Conservation (phyloP, 2,329 filamentous ascomycete species). For the Colletotrichum scovillei region DNA sequence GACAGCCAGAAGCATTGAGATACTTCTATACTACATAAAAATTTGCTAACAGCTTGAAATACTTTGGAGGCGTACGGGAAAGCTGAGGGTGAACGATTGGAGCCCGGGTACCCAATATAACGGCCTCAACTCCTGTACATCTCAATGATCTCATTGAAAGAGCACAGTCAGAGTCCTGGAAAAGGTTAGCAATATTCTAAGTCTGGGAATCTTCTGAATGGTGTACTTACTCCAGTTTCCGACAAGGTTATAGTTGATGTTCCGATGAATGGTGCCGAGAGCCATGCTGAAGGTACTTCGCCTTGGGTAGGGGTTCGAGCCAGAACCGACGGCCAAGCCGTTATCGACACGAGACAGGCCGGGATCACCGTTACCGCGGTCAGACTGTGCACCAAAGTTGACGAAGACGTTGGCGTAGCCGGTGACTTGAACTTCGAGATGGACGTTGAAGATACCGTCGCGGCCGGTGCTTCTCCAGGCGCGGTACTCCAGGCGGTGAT, state of each 20-base stretch:
- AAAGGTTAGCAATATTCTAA: too few species aligned
- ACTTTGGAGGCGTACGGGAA: too few species aligned
- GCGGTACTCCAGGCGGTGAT: background rate
- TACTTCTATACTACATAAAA: too few species aligned
- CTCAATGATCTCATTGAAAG: too few species aligned
- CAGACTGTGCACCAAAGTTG: background rate
- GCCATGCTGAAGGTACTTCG: background rate
- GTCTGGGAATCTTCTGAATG: too few species aligned
- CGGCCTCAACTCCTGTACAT: too few species aligned
- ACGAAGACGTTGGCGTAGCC: background rate
- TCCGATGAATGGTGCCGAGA: background rate
- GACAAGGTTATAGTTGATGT: background rate
- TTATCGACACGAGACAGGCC: background rate
- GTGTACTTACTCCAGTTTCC: background rate
- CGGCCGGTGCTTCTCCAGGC: background rate
- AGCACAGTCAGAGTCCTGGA: too few species aligned
- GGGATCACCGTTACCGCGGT: background rate
- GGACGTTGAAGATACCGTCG: background rate
- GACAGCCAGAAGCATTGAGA: too few species aligned
- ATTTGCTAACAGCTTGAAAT: too few species aligned
- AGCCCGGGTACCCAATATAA: too few species aligned
- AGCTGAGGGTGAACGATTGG: too few species aligned
- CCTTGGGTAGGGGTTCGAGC: background rate
- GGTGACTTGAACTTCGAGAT: background rate
- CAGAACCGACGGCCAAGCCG: background rate